Evolutionary conservation across 176 grass and related monocot species (phyloP).

Genomic region (Eremochloa ophiuroides): DNA sequence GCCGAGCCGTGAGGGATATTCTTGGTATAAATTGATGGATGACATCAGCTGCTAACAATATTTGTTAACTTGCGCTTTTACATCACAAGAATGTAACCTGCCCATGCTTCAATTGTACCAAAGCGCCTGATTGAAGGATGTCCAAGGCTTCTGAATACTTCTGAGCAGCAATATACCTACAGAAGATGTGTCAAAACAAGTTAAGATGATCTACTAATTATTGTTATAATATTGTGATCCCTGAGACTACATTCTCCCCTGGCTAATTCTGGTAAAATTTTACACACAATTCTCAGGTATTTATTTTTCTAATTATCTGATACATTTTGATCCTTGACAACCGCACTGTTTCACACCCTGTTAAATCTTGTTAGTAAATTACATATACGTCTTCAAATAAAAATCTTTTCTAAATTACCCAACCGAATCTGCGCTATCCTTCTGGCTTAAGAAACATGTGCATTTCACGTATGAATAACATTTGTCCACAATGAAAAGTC

Average conservation of each 20-base stretch:
- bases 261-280: not conserved
- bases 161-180: slow-evolving; percentile 74
- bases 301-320: not conserved
- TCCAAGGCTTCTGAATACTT: slow-evolving; percentile 82
- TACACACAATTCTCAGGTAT: not conserved
- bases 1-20: no score
- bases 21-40: slow-evolving; percentile 2
- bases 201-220: slow-evolving; percentile 11
- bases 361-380: not conserved
- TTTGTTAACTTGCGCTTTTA: not conserved
- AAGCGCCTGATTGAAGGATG: slow-evolving; percentile 79
- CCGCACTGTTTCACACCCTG: not conserved
- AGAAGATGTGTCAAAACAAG: slow-evolving; percentile 19
- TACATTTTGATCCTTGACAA: not conserved
- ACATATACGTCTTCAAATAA: not conserved
- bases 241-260: not conserved
- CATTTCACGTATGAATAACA: not conserved
- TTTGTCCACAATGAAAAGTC: not conserved
- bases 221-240: not conserved
- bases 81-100: slow-evolving; percentile 58
- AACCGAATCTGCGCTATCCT: not conserved
- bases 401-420: not conserved
- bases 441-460: not conserved
- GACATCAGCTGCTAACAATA: not conserved
- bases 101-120: slow-evolving; percentile 82